Conservation (phyloP, 305 asterid species). For the Solanum hybrid region DNA sequence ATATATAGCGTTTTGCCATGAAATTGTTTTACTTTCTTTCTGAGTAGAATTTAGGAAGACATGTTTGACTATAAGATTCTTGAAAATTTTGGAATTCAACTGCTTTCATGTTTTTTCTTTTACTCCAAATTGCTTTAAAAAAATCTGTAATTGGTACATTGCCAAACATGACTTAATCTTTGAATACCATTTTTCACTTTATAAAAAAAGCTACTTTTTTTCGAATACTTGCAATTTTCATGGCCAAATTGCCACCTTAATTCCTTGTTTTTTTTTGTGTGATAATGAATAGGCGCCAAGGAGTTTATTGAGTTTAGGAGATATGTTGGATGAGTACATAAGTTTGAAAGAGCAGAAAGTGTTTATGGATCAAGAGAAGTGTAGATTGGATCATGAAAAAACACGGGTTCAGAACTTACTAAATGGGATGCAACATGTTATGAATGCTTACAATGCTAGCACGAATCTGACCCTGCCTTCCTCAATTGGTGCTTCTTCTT, state of each 20-base stretch:
- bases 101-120: too few species aligned
- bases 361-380: conserved; percentile 55
- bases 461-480: conserved; percentile 31
- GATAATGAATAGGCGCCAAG: conserved; percentile 41
- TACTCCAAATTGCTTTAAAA: background rate
- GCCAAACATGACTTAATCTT: background rate
- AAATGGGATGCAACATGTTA: conserved; percentile 66
- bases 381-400: conserved; percentile 71
- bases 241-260: background rate
- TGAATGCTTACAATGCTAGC: conserved; percentile 52
- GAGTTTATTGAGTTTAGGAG: conserved; percentile 72
- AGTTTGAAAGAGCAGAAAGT: conserved; percentile 80
- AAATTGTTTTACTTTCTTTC: too few species aligned
- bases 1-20: background rate
- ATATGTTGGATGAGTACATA: conserved; percentile 79
- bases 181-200: background rate
- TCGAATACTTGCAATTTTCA: background rate
- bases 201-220: background rate
- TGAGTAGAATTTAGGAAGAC: too few species aligned
- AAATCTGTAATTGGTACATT: background rate
- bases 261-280: background rate
- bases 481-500: conserved; percentile 29
- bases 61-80: too few species aligned
- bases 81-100: too few species aligned
- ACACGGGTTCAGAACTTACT: conserved; percentile 58